phyloP scores from a whole-genome alignment of 2,329 filamentous ascomycete species.

The Penicillium thymicola region DNA sequence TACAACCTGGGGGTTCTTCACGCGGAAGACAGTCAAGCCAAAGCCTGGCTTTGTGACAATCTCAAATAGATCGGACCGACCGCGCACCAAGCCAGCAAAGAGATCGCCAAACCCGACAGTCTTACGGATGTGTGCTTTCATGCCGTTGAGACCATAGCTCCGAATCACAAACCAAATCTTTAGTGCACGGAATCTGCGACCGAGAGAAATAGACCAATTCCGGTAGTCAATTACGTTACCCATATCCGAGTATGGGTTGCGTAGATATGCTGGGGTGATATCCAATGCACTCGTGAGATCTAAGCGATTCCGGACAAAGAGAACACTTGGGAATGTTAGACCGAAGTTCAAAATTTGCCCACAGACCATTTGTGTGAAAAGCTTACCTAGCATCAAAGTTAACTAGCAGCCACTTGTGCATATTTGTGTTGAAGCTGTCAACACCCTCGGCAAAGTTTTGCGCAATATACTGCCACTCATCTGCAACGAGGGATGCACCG shows the following conservation, averaged over 20 bases:
- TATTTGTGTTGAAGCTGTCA: conserved; percentile 90
- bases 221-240: conserved; percentile 91
- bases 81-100: conserved; percentile 61
- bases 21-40: conserved; percentile 71
- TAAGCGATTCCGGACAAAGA: conserved; percentile 71
- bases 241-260: conserved; percentile 74
- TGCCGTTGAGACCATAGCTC: conserved; percentile 72
- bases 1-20: conserved; percentile 46
- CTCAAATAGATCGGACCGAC: conserved; percentile 67
- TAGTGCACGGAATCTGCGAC: conserved; percentile 78
- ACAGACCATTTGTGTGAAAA: not conserved
- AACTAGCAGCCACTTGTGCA: conserved; percentile 95
- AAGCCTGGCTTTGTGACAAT: conserved; percentile 73
- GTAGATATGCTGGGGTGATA: conserved; percentile 76
- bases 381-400: conserved; percentile 72
- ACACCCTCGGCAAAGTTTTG: conserved; percentile 59
- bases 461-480: conserved; percentile 72
- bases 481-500: conserved; percentile 75
- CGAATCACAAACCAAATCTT: conserved; percentile 96
- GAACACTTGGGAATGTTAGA: conserved; percentile 56
- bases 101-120: conserved; percentile 67
- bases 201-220: conserved; percentile 95
- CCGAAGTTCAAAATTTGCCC: not conserved
- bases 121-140: conserved; percentile 69
- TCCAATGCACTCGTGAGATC: conserved; percentile 77